Base-by-base conservation (phyloP, 2,329 filamentous ascomycete species). In the Pseudocercospora musae region DNA sequence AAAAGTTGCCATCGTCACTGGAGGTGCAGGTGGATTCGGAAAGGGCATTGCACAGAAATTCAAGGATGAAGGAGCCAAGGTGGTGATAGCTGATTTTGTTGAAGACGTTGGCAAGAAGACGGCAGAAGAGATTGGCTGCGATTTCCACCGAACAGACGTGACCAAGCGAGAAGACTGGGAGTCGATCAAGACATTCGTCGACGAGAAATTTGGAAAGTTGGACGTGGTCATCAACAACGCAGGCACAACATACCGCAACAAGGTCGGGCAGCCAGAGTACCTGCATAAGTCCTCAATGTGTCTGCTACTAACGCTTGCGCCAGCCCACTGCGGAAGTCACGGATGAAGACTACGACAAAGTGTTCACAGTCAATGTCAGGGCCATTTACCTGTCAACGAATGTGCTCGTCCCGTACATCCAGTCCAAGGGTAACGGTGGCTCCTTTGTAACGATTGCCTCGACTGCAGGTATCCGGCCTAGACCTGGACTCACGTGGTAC, bases 341-440 rank as follows among this genome's bases (percentile, higher is more conserved):
- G 0, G 86, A 89, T 58, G 79, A 80, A 4, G 88, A 90, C 53
- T 90, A 88, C 63, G 86, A 90, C 68, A 78, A 82, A 50, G 84
- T 87, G 40, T 87, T 90, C 73, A 82, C 82, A 58, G 86, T 90
- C 63, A 90, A 91, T 66, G 86, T 90, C 64, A 89, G 88, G 75
- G 83, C 84, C 2, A 81, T 90, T 50, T 91, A 84, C 73, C 73
- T 85, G 20, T 86, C 85, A 0, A 83, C 85, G 1, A 80, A 80
- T 58, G 83, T 87, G 3, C 79, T 88, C 40, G 74, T 89, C 5
- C 84, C 84, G 0, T 86, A 88, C 65, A 83, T 89, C 48, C 74
- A 89, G 31, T 80, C 82, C 60, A 77, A 83, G 62, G 81, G 82
- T 1, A 80, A 83, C 6, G 82, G 84, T 0, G 87, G 85, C 0